A percentile compares a stretch with the other conserved stretches of the same genome.
phyloP scores from a whole-genome alignment of 2,329 filamentous ascomycete species.

The Colletotrichum endophyticum region DNA sequence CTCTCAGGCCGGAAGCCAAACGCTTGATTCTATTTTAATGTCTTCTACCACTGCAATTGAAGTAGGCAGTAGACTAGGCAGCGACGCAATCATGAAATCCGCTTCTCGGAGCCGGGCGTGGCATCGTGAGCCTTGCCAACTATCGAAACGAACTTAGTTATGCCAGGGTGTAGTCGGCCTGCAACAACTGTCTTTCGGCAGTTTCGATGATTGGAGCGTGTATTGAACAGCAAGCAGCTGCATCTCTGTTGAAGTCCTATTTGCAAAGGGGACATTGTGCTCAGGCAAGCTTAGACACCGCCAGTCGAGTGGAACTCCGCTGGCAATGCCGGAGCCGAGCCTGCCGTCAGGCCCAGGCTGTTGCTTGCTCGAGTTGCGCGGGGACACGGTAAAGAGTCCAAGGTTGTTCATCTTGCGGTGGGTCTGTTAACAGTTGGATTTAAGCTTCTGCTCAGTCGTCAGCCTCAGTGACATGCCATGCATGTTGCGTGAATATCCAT shows the following conservation, averaged over 20 bases:
- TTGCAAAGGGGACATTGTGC: not conserved
- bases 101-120: not conserved
- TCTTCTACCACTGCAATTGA: not conserved
- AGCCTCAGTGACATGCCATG: not conserved
- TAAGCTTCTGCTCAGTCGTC: not conserved
- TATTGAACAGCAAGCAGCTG: not conserved
- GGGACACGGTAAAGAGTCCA: not conserved
- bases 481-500: not conserved
- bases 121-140: not conserved
- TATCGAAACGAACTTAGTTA: not conserved
- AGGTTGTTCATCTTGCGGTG: not conserved
- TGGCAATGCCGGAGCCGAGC: not conserved
- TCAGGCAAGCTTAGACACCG: not conserved
- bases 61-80: not conserved
- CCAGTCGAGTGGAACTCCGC: slow-evolving; percentile 3
- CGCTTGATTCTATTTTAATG: slow-evolving; percentile 10
- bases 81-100: not conserved
- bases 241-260: not conserved
- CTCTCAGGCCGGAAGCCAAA: not conserved
- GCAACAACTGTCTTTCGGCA: not conserved
- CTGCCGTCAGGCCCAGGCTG: not conserved
- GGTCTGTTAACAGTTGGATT: not conserved
- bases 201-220: not conserved
- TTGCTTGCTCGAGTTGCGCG: not conserved
- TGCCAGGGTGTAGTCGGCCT: not conserved